Percentiles rank a stretch among this genome's conserved stretches.
Evolutionary conservation across 805 yeast genomes (phyloP).

Genomic region (Pichia eremophila): DNA sequence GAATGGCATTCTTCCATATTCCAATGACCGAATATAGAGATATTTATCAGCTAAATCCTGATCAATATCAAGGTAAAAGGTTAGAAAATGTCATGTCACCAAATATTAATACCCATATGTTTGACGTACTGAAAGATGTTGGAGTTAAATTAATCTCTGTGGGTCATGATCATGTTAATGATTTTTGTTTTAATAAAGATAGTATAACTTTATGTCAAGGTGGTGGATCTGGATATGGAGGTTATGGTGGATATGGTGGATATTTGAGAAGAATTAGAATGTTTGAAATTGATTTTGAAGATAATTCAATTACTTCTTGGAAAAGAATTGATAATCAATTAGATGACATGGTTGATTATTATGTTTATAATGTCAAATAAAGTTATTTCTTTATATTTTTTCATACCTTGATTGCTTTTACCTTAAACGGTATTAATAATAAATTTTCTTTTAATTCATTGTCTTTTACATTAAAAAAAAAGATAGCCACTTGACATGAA

Average conservation of each 20-base stretch:
- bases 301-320: constrained; percentile 51
- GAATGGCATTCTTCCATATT: constrained; percentile 88
- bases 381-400: no score
- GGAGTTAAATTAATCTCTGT: constrained; percentile 72
- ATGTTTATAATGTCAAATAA: neutral
- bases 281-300: constrained; percentile 50
- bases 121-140: constrained; percentile 45
- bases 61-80: constrained; percentile 44
- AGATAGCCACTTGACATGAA: no score
- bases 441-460: no score
- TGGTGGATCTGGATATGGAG: constrained; percentile 92
- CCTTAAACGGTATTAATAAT: no score
- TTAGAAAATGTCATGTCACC: constrained; percentile 81
- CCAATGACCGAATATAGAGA: constrained; percentile 72
- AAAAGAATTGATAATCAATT: constrained; percentile 59
- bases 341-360: constrained; percentile 11
- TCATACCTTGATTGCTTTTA: no score
- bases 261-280: constrained; percentile 71
- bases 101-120: constrained; percentile 54
- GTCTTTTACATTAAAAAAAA: no score
- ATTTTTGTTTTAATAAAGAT: constrained; percentile 59
- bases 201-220: constrained; percentile 83
- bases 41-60: neutral
- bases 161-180: constrained; percentile 96
- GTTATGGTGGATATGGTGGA: constrained; percentile 89